These are phyloP conservation scores for Sporothrix luriei DNA, from an alignment of 2,329 filamentous ascomycete species.

Conservation along the genomic window DNA sequence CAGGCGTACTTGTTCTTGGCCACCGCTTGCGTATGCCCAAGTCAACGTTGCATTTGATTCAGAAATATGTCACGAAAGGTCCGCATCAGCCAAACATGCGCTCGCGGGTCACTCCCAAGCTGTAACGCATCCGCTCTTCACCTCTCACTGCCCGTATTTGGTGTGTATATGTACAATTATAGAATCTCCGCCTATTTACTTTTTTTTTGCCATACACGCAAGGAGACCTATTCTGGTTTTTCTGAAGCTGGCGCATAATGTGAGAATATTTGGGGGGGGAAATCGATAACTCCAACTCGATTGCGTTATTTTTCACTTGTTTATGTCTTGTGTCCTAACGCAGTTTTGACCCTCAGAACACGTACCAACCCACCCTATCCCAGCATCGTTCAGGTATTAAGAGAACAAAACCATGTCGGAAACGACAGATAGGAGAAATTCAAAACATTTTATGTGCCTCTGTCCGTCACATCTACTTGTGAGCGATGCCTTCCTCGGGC, in stretches of 20 bases:
- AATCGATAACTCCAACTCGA: no score
- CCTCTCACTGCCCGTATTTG: background rate
- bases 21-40: conserved; percentile 75
- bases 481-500: conserved; percentile 44
- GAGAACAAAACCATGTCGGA: background rate
- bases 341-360: no score
- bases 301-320: no score
- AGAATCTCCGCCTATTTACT: conserved; percentile 11
- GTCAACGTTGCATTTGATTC: conserved; percentile 62
- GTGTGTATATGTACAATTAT: conserved; percentile 12
- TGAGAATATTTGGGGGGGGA: no score
- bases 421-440: background rate
- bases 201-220: background rate
- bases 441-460: background rate
- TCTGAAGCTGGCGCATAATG: no score
- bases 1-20: conserved; percentile 76
- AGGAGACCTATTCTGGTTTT: no score
- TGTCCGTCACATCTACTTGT: conserved; percentile 33
- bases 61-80: conserved; percentile 48
- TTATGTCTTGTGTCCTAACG: no score
- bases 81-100: conserved; percentile 21
- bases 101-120: conserved; percentile 23
- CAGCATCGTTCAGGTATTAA: background rate
- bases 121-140: conserved; percentile 2
- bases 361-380: background rate